A percentile compares a stretch with the other conserved stretches of the same genome.
Conservation (phyloP, 345 rosid species). For the Camelina sativa region DNA sequence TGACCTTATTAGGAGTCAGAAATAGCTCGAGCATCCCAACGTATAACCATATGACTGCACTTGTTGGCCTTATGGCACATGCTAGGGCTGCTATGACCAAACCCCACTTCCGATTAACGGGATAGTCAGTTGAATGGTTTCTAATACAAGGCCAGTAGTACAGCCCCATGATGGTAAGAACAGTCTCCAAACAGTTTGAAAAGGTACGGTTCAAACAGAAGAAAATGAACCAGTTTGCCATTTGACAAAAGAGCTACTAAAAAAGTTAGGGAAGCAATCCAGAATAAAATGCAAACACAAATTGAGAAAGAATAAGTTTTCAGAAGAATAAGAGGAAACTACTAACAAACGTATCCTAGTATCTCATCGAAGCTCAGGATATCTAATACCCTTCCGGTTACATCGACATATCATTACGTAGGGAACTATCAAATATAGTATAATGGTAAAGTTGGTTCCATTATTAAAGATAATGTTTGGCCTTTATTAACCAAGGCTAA, state of each 20-base stretch:
- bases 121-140: constrained; percentile 51
- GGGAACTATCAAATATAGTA: not conserved
- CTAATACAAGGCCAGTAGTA: constrained; percentile 91
- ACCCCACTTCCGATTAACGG: constrained; percentile 65
- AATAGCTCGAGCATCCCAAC: constrained; percentile 80
- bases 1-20: constrained; percentile 54
- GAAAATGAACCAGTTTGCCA: constrained; percentile 88
- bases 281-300: constrained; percentile 2
- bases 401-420: not conserved
- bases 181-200: constrained; percentile 91
- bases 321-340: not conserved
- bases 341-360: not conserved
- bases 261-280: constrained; percentile 54
- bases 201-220: constrained; percentile 91
- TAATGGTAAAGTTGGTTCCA: constrained; percentile 9
- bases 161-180: constrained; percentile 78
- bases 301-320: not conserved
- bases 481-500: not conserved
- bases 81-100: constrained; percentile 79
- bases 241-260: constrained; percentile 71
- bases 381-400: not conserved
- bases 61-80: constrained; percentile 90
- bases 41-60: constrained; percentile 85
- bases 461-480: not conserved
- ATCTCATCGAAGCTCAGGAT: not conserved